Evolutionary conservation across 164 flowering plant genomes (phyloP), one percentile per base, ranked within the genome.

Genomic region (Aristolochia contorta): DNA sequence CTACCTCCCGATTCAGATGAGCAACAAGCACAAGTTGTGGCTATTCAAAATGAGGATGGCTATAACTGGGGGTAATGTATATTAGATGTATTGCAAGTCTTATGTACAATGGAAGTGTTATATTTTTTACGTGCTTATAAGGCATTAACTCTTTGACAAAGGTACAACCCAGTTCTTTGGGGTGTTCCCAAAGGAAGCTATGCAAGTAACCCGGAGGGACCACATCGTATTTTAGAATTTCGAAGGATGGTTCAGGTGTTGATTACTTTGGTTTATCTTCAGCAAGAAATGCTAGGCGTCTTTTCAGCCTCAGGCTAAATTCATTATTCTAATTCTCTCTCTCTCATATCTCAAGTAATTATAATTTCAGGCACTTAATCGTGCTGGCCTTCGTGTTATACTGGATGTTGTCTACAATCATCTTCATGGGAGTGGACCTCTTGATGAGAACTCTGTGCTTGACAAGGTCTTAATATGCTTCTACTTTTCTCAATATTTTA

Each of bases 161-260:
- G 98, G 69, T 93, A 93, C 72, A 84, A 93, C 74, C 98, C 98
- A 61, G 86, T 89, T 66, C 82, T 93, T 9, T 93, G 94, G 96
- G 98, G 97, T 13, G 92, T 88, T 43, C 98, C 97, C 16, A 89
- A 93, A 72, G 98, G 98, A 78, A 93, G 98, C 74, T 93, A 89
- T 78, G 90, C 98, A 32, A 83, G 81, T 79, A 74, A 84, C 58
- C 84, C 98, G 43, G 79, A 74, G 70, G 91, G 97, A 48, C 71
- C 87, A 50, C 78, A 66, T 48, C 96, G 98, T 64, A 74, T 60
- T 54, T 62, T 87, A 23, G 98, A 93, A 78, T 93, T 89, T 55
- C 81, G 98, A 65, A 81, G 71, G 76, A 87, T 93, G 97, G 84
- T 93, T 68, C 97, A 89, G 97, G 98, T 89, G 23, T 46, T 56